Evolutionary conservation across 768 basidiomycete genomes (phyloP), one percentile per base, ranked within the genome.

Genomic region (Jaapia argillacea): DNA sequence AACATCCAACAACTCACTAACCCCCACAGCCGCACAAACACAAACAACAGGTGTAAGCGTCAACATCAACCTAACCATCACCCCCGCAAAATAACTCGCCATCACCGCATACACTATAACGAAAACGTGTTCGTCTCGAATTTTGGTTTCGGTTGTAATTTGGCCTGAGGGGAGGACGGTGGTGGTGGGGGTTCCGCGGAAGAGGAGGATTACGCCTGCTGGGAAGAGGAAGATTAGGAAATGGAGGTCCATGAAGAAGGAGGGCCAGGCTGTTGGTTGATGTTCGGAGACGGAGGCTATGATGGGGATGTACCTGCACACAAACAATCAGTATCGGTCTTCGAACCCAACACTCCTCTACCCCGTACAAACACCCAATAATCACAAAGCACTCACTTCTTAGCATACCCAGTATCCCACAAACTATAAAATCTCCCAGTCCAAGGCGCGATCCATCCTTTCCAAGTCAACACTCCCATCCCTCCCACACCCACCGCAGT

Each of bases 341-440:
- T n/a, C n/a, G n/a, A n/a, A n/a, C n/a, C n/a, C n/a, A n/a, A n/a
- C n/a, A n/a, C n/a, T n/a, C n/a, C n/a, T n/a, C n/a, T n/a, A n/a
- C n/a, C n/a, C n/a, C n/a, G n/a, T n/a, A n/a, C n/a, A n/a, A n/a
- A n/a, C n/a, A n/a, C n/a, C n/a, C n/a, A n/a, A n/a, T n/a, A n/a
- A 38, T 31, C 40, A 18, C 22, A 35, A 36, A 24, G 49, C 21
- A 61, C 71, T 26, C 56, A 93, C 90, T 94, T 93, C 64, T 94
- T 96, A 42, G 96, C 96, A 56, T 99, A 99, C 24, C 91, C 94
- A 0, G 94, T 98, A 61, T 99, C 96, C 96, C 96, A 99, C 2
- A 99, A 71, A 0, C 92, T 96, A 64, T 99, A 99, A 74, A 99
- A 98, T 45, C 96, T 84, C 28, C 96, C 96, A n/a, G 94, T 98